phyloP scores from a whole-genome alignment of 2,329 filamentous ascomycete species.

The Colletotrichum viniferum region DNA sequence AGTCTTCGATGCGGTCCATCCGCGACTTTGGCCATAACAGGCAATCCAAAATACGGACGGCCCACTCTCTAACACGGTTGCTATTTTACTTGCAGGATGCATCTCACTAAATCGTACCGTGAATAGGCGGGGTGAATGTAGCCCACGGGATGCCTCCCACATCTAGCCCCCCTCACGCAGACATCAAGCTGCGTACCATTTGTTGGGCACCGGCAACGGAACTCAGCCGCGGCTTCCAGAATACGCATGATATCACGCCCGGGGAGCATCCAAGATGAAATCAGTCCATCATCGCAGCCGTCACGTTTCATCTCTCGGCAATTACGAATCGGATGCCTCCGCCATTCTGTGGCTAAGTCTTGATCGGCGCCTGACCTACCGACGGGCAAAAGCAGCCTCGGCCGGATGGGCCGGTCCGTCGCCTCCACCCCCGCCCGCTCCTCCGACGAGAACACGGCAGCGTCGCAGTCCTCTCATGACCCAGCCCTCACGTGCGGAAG shows the following conservation, averaged over 20 bases:
- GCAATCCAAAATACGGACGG: not conserved
- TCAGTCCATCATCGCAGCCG: not conserved
- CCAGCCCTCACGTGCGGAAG: not conserved
- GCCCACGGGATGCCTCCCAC: not conserved
- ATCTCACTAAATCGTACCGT: not conserved
- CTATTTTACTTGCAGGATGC: not conserved
- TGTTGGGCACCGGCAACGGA: not conserved
- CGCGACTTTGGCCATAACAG: not conserved
- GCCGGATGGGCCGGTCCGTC: not conserved
- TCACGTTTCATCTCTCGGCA: not conserved
- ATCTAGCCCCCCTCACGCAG: not conserved
- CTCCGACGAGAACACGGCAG: not conserved
- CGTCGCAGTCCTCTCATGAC: not conserved
- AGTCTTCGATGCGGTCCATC: not conserved
- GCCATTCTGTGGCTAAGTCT: not conserved
- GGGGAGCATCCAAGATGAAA: not conserved
- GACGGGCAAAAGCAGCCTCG: not conserved
- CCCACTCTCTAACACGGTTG: not conserved
- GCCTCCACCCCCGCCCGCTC: not conserved
- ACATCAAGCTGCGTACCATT: not conserved
- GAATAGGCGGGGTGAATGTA: not conserved
- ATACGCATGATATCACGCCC: constrained; percentile 2
- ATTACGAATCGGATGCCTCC: not conserved
- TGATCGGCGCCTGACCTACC: not conserved
- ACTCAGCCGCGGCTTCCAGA: not conserved